Evolutionary conservation across 352 stramenopile species (phyloP), one percentile per base, ranked within the genome.

Genomic region (Globisporangium canariense): DNA sequence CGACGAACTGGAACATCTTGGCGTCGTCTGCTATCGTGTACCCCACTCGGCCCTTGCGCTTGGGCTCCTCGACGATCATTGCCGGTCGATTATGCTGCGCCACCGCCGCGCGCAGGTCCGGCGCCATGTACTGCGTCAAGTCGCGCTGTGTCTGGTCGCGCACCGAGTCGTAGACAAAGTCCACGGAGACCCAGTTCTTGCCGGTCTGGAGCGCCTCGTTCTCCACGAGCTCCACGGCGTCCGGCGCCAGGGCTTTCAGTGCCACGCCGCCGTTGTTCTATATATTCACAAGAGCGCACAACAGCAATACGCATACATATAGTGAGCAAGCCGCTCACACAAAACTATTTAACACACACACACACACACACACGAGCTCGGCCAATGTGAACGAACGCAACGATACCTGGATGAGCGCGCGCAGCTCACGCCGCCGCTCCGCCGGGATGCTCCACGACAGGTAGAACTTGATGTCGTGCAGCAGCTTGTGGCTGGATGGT

Each of bases 151-250:
- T 47, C 11, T 67, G 66, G 45, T 66, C 69, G 22, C 64, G 67
- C 57, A 85, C 61, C 32, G 73, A 86, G 61, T 89, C 73, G 50
- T 74, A 67, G 34, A 91, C 60, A 57, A 86, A 89, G 18, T 78
- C 71, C 7, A 62, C 65, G 6, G 80, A 67, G 30, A 91, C 70
- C 77, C 71, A 79, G 52, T 76, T 16, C 25, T 68, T 57, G 1
- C 56, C 60, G 13, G 55, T 46, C 58, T 70, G 52, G 34, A 89
- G 64, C 28, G 64, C 45, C 3, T 69, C 65, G 30, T 41, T 71
- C 53, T 75, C 66, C 18, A 89, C 81, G 41, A 90, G 67, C 55
- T 87, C 70, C 40, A 79, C 65, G 8, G 68, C 59, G 22, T 41
- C 58, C 8, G 10, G 30, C 18, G 60, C 34, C 18, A 32, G 7